phyloP scores from a whole-genome alignment of 2,329 filamentous ascomycete genomes.

The Xylaria sp. region DNA sequence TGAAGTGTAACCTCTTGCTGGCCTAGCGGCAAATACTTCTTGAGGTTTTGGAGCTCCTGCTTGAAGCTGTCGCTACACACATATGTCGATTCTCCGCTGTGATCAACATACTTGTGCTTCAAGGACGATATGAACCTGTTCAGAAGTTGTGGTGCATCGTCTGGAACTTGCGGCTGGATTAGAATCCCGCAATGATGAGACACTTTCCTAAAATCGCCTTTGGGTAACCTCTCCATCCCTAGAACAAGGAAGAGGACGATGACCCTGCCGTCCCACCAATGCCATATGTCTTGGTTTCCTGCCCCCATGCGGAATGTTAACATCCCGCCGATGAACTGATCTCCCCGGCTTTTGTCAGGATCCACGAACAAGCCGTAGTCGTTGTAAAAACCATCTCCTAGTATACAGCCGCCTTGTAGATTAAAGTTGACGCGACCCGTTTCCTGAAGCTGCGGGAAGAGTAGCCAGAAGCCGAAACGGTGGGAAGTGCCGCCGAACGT shows the following conservation, averaged over 20 bases:
- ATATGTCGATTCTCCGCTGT: neutral
- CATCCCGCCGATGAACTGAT: constrained; percentile 8
- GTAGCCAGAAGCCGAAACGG: constrained; percentile 15
- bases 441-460: constrained; percentile 9
- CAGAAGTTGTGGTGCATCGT: neutral
- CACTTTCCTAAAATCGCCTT: neutral
- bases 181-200: neutral
- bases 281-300: neutral
- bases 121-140: neutral
- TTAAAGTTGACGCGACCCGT: neutral
- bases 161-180: neutral
- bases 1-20: neutral
- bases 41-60: neutral
- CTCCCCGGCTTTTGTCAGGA: neutral
- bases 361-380: constrained; percentile 7
- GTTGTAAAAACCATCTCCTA: constrained; percentile 11
- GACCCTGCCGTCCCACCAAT: neutral
- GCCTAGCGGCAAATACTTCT: neutral
- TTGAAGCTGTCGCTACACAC: constrained; percentile 2
- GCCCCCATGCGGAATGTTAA: neutral
- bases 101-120: neutral
- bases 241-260: neutral
- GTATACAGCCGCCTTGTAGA: neutral
- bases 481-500: constrained; percentile 14
- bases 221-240: neutral